Evolutionary conservation across 2,329 filamentous ascomycete species (phyloP), one percentile per base, ranked within the genome.

Genomic region (Elsinoe batatas): DNA sequence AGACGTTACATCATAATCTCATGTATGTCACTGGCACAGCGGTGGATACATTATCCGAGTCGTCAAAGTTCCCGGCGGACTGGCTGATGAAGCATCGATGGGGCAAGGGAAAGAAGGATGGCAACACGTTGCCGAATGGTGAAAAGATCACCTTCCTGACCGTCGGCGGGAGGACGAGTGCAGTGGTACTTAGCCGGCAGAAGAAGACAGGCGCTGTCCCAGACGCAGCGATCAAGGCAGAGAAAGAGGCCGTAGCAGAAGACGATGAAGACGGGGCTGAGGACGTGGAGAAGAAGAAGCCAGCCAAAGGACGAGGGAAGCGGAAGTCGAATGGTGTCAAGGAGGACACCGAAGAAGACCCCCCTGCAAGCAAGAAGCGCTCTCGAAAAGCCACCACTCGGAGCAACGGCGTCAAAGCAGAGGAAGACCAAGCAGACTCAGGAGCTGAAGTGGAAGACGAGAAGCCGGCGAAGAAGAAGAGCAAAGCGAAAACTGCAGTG

Each of bases 81-180:
- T 98, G 93, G 89, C 49, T 71, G 37, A 70, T 70, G 68, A 70
- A 66, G 60, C 67, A 67, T 55, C 60, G 66, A 17, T 97, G 93
- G 93, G 82, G 84, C 11, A 95, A 96, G 66, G 88, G 88, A 17
- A 89, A 88, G 66, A 90, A 91, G 66, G 77, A 81, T 1, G 71
- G 78, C 0, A 80, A 79, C 3, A 79, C 78, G 49, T 71, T 97
- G 26, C 91, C 91, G 0, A 94, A 82, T 61, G 93, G 93, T 0
- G 85, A 90, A 60, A 90, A 86, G 69, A 84, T 97, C 44, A 82
- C 83, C 0, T 93, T 91, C 65, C 71, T 97, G 49, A 96, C 86
- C 0, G 91, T 97, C 0, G 91, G 91, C 0, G 91, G 91, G 1
- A 77, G 93, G 44, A 97, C 93, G 3, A 95, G 88, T 65, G 95